Base-by-base conservation (phyloP, 345 rosid species). In the Populus pruinosa region DNA sequence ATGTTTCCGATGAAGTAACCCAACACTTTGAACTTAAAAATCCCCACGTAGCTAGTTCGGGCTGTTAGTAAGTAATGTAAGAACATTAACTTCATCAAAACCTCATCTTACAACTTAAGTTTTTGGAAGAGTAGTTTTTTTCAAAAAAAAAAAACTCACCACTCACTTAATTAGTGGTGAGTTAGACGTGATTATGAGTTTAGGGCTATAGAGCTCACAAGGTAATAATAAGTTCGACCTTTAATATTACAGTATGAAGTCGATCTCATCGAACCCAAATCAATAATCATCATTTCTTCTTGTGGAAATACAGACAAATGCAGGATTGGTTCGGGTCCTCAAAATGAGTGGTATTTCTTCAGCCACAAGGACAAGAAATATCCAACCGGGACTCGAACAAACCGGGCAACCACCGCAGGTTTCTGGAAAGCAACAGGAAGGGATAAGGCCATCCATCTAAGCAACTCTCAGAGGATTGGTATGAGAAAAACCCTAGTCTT, bases 351-450 rank as follows among this genome's bases (percentile, higher is more conserved):
- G 99, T 96, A 93, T 77, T 93, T 96, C 85, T 96, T 96, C 84
- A 96, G 99, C 82, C 99, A 96, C 84, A 96, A 96, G 87, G 99
- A 96, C 87, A 96, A 93, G 91, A 96, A 96, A 69, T 96, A 96
- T 71, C 99, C 99, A 25, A 96, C 99, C 0, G 99, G 99, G 72
- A 96, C 96, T 33, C 81, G 99, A 83, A 96, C 99, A 35, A 96
- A 96, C 81, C 84, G 99, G 56, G 99, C 99, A 80, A 96, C 99
- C 25, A 86, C 91, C 21, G 99, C 98, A 11, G 99, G 99, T 1
- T 96, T 96, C 67, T 96, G 99, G 99, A 96, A 96, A 75, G 99
- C 99, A n/a, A 96, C 99, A 0, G 99, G 99, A 71, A 91, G 99
- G 84, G 99, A 96, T 88, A 96, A 96, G 86, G 87, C 94, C 74